Percentiles rank a stretch among this genome's conserved stretches.
phyloP scores from a whole-genome alignment of 441 rosid species.

The Adansonia rubrostipa region DNA sequence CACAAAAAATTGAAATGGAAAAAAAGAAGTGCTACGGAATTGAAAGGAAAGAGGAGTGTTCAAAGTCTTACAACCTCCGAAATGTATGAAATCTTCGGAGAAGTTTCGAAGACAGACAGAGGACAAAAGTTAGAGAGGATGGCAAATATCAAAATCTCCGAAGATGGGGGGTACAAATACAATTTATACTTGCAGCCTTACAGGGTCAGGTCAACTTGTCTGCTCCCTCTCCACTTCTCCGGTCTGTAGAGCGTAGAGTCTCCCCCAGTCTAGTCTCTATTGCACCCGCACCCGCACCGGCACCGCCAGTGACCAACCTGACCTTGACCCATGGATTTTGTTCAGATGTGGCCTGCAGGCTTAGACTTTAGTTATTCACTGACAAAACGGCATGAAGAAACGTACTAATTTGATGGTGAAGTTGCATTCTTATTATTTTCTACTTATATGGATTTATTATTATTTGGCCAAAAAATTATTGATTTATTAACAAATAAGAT shows the following conservation, averaged over 20 bases:
- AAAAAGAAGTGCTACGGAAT: not conserved
- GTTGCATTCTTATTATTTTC: too few relatives aligned
- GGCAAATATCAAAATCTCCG: not conserved
- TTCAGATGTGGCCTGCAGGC: not conserved
- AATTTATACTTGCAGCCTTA: too few relatives aligned
- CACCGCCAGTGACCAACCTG: not conserved
- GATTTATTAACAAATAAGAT: too few relatives aligned
- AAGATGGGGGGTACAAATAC: not conserved
- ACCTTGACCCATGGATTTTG: not conserved
- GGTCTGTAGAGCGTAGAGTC: not conserved
- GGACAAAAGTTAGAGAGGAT: not conserved
- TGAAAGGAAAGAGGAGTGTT: constrained; percentile 8
- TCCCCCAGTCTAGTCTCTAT: not conserved
- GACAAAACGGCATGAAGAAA: not conserved
- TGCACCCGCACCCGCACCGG: not conserved
- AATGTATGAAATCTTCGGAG: constrained; percentile 12
- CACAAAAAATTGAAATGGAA: not conserved
- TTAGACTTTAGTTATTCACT: not conserved
- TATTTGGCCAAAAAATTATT: too few relatives aligned
- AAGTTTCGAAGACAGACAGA: not conserved
- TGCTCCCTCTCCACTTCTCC: not conserved
- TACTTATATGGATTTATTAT: too few relatives aligned
- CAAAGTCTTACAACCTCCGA: not conserved
- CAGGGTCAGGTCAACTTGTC: not conserved
- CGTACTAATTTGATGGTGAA: too few relatives aligned